Evolutionary conservation across 2,329 filamentous ascomycete genomes (phyloP).

Genomic region (Paraphaeosphaeria minitans): DNA sequence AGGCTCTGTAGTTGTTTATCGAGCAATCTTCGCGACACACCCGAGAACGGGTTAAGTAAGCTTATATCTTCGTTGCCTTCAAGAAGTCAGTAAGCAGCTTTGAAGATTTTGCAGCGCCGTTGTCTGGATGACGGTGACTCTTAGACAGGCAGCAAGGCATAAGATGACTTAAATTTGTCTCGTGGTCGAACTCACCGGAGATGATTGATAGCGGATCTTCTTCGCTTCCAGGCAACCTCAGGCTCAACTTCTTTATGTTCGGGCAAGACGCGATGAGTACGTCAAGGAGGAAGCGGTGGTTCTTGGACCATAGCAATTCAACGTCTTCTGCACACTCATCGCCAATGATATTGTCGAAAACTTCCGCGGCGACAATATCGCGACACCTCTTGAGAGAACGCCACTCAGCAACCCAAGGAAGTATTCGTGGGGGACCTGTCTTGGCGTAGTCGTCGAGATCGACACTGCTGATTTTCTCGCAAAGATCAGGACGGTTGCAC

Average conservation of each 20-base stretch:
- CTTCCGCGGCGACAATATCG: constrained; percentile 1
- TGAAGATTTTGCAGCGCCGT: neutral
- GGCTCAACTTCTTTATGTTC: constrained; percentile 18
- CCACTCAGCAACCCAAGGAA: constrained; percentile 5
- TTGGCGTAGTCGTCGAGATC: constrained; percentile 20
- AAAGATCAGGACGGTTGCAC: constrained; percentile 13
- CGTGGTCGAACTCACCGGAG: neutral
- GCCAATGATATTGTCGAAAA: neutral
- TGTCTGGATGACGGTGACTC: no score
- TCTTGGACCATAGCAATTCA: constrained; percentile 6
- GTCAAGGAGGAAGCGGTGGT: constrained; percentile 18
- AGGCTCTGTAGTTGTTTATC: constrained; percentile 18
- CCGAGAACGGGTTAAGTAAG: constrained; percentile 16
- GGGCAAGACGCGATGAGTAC: constrained; percentile 17
- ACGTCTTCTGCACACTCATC: neutral
- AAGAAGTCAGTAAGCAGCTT: neutral
- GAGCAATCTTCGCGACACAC: constrained; percentile 10
- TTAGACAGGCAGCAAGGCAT: no score
- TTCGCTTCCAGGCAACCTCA: constrained; percentile 16
- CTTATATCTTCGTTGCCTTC: constrained; percentile 8
- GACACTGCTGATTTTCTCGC: constrained; percentile 15
- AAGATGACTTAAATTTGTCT: neutral
- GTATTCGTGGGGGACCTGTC: neutral
- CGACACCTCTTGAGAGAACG: constrained; percentile 6
- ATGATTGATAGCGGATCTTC: neutral